Base-by-base conservation (phyloP, 768 basidiomycete species). In the Lenzites betulinus region DNA sequence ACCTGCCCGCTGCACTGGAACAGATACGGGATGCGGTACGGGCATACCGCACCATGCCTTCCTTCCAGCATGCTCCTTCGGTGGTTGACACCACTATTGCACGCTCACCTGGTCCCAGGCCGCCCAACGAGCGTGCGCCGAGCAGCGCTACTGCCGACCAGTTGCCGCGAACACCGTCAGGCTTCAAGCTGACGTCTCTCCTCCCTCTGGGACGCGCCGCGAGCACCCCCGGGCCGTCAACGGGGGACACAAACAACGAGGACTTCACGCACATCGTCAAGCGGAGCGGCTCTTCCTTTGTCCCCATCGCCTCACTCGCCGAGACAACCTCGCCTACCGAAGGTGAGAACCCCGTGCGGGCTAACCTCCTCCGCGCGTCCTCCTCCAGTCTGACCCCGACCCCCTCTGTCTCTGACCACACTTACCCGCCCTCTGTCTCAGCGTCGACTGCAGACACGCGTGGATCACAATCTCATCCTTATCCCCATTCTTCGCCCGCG, bases 1-100 rank as follows among this genome's bases (percentile, higher is more conserved):
- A 95, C 73, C 80, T 93, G 38, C 79, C 88, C 7, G 79, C 72
- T 36, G 92, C 93, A 1, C 78, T 95, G 56, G 87, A 89, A 42
- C 85, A 89, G 71, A 95, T 98, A 60, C 87, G 90, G 30, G 84
- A 87, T 62, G 86, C 84, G 12, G 85, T 97, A 35, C 84, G 88
- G 56, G 73, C 75, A 18, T 78, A 85, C 66, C 83, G 84, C 39
- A 22, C 63, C 66, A 11, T 43, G 47, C 48, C 53, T 52, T 46
- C 54, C 38, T 39, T 59, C 66, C 48, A 58, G 36, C 39, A 58
- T 13, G 48, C 56, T 1, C 66, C 69, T 4, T 52, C 62, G 1
- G 69, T 73, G 12, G 65, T 73, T 26, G 71, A 73, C 53, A 70
- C 67, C 15, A 72, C 70, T 4, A 58, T 58, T 1, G 43, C 61